These are phyloP conservation scores for Teratosphaeria viscida DNA, from an alignment of 2,329 filamentous ascomycete species.

Conservation along the genomic window DNA sequence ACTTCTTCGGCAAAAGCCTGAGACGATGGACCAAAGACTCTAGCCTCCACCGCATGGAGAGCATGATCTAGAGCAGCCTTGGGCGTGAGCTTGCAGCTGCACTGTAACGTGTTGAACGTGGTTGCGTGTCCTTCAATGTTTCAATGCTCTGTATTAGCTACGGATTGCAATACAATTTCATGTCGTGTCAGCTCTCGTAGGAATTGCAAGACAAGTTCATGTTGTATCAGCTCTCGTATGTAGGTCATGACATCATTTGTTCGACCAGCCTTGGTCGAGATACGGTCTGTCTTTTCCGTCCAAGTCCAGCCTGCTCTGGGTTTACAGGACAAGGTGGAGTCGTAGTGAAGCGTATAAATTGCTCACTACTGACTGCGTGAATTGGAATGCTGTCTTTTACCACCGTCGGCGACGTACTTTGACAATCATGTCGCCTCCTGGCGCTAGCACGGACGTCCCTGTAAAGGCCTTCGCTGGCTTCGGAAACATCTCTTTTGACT, in stretches of 20 bases:
- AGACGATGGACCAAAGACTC: slow-evolving; percentile 29
- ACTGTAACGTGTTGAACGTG: not conserved
- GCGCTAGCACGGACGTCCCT: slow-evolving; percentile 15
- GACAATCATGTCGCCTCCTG: slow-evolving; percentile 18
- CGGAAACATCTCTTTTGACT: slow-evolving; percentile 12
- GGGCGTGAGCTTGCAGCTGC: not conserved
- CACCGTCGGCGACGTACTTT: slow-evolving; percentile 7
- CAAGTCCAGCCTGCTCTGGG: too few relatives aligned
- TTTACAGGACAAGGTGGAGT: too few relatives aligned
- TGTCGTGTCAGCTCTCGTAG: too few relatives aligned
- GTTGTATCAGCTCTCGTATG: too few relatives aligned
- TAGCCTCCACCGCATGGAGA: slow-evolving; percentile 27
- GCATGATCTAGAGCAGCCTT: slow-evolving; percentile 15
- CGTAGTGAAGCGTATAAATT: too few relatives aligned
- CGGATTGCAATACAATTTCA: too few relatives aligned
- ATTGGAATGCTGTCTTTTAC: not conserved
- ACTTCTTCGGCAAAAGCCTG: slow-evolving; percentile 33
- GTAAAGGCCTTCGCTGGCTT: slow-evolving; percentile 13
- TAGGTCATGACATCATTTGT: too few relatives aligned
- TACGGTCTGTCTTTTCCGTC: too few relatives aligned
- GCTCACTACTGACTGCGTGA: not conserved
- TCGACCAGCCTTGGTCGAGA: too few relatives aligned
- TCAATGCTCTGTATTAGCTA: too few relatives aligned
- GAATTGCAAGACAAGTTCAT: too few relatives aligned
- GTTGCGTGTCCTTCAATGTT: not conserved